These are phyloP conservation scores for Dipteronia sinensis DNA, from an alignment of 345 rosid species.

Conservation along the genomic window DNA sequence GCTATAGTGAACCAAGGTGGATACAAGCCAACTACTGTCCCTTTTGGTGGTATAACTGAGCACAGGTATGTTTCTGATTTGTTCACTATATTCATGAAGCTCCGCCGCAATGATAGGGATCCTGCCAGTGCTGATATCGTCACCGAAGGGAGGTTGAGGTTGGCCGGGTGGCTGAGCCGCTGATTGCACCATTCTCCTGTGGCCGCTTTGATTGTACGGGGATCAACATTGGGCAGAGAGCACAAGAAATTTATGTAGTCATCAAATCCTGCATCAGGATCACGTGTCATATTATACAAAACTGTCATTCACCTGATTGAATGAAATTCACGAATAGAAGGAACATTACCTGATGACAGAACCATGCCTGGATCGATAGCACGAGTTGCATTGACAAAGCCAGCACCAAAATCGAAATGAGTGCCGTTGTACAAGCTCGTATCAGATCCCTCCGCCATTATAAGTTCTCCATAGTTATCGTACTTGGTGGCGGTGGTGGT, in stretches of 20 bases:
- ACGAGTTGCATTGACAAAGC: slow-evolving; percentile 61
- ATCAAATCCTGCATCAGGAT: slow-evolving; percentile 48
- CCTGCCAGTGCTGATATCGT: slow-evolving; percentile 57
- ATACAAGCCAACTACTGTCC: slow-evolving; percentile 48
- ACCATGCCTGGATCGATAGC: slow-evolving; percentile 87
- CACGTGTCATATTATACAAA: no score
- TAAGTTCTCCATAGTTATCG: slow-evolving; percentile 51
- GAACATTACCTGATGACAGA: slow-evolving; percentile 52
- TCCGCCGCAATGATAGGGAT: slow-evolving; percentile 45
- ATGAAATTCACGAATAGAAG: background rate
- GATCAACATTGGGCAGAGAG: slow-evolving; percentile 54
- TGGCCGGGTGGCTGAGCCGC: slow-evolving; percentile 50
- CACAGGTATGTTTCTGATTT: slow-evolving; percentile 55
- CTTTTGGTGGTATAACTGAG: slow-evolving; percentile 64
- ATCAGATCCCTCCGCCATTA: slow-evolving; percentile 53
- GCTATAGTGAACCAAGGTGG: slow-evolving; percentile 66
- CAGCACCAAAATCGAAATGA: slow-evolving; percentile 72
- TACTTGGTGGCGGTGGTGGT: slow-evolving; percentile 66
- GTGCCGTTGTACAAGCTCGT: slow-evolving; percentile 44
- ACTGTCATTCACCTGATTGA: no score
- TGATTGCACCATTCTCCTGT: slow-evolving; percentile 59
- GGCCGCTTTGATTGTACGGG: slow-evolving; percentile 34
- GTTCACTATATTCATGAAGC: slow-evolving; percentile 54
- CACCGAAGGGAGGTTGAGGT: slow-evolving; percentile 78
- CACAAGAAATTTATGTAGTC: slow-evolving; percentile 75